Evolutionary conservation across 768 basidiomycete genomes (phyloP), one percentile per base, ranked within the genome.

Genomic region (Boletus eberwhitei): DNA sequence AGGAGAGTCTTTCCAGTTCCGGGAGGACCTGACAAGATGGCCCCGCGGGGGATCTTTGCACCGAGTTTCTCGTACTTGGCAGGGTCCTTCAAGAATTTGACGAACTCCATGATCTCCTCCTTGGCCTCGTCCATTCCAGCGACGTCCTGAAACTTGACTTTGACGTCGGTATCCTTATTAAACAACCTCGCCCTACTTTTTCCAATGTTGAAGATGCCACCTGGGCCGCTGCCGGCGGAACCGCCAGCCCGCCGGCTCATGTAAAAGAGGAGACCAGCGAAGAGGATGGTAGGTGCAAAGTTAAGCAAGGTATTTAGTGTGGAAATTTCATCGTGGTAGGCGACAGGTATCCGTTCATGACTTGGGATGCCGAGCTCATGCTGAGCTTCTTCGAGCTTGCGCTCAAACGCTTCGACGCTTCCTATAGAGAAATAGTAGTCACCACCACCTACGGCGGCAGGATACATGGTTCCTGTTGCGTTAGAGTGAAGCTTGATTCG

Each of bases 81-180:
- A 13, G 97, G 97, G 53, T 98, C 90, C 76, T 98, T 98, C 66
- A 99, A 78, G 78, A 99, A 98, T 64, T 97, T 95, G 70, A 99
- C 97, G 63, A 98, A 99, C 71, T 99, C 97, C 92, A 98, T 96
- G 64, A 99, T 96, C 76, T 99, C 97, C 77, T 95, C 91, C 78
- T 99, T 99, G 41, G 95, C 97, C 74, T 99, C 97, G 74, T 99
- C 97, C 96, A 98, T 98, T 36, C 97, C 97, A 14, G 97, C 97
- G 17, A 99, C 93, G 68, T 99, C 94, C 74, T 86, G 86, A 77
- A 99, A 99, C 71, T 90, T 90, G 65, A 89, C 85, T 69, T 85
- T 88, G 67, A 98, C 87, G 49, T 95, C 90, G 34, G 90, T 93
- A 62, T 99, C 96, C 76, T 96, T 90, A 78, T 98, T 98, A 76